Conservation (phyloP, 2,329 filamentous ascomycete genomes). For the Alternaria gaisen region DNA sequence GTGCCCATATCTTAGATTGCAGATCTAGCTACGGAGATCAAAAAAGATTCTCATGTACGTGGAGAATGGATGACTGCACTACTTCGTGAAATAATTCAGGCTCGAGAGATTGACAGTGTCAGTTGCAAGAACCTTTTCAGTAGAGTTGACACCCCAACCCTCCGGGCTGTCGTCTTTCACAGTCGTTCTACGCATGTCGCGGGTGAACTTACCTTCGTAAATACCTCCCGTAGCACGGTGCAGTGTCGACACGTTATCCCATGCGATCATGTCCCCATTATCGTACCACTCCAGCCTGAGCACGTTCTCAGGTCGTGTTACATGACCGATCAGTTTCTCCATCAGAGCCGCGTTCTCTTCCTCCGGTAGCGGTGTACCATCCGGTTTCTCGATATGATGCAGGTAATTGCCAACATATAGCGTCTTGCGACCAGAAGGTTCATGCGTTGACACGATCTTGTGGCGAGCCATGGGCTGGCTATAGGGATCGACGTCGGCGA, state of each 20-base stretch:
- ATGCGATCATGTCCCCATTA: background rate
- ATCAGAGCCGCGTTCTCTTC: background rate
- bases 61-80: background rate
- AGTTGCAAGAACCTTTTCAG: background rate
- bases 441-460: background rate
- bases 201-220: background rate
- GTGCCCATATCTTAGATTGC: rapidly evolving
- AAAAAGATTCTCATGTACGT: background rate
- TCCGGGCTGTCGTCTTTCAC: background rate
- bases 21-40: rapidly evolving
- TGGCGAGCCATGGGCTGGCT: background rate
- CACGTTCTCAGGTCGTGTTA: background rate
- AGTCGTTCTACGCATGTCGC: background rate
- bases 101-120: background rate
- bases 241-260: background rate
- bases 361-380: background rate
- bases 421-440: background rate
- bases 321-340: rapidly evolving
- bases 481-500: rapidly evolving
- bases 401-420: background rate
- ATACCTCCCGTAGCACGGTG: background rate
- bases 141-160: background rate
- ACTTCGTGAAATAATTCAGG: background rate
- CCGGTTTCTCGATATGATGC: background rate
- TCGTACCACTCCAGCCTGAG: background rate